Evolutionary conservation across 2,329 filamentous ascomycete genomes (phyloP).

Genomic region (Hypoxylon sp.): DNA sequence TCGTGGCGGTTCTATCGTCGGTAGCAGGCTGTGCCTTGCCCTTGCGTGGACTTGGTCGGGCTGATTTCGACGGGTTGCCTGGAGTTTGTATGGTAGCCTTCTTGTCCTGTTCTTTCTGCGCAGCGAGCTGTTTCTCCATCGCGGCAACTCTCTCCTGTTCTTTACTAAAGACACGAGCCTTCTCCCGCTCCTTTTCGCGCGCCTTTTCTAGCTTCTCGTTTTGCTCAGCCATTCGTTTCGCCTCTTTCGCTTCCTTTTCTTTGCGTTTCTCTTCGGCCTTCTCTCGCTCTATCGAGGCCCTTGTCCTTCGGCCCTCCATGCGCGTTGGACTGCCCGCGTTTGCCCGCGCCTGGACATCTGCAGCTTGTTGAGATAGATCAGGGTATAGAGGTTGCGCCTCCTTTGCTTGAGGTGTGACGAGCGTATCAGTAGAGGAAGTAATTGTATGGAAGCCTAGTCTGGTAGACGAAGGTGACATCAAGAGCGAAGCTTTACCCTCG

Average conservation of each 20-base stretch:
- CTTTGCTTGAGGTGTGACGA: conserved; percentile 47
- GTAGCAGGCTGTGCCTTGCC: conserved; percentile 47
- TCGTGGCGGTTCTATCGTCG: conserved; percentile 47
- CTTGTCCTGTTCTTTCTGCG: conserved; percentile 63
- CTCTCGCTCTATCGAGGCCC: conserved; percentile 68
- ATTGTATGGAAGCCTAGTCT: conserved; percentile 55
- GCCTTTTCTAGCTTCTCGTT: conserved; percentile 71
- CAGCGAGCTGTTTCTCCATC: conserved; percentile 62
- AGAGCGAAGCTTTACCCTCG: conserved; percentile 65
- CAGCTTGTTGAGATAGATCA: conserved; percentile 53
- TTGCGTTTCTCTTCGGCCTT: conserved; percentile 69
- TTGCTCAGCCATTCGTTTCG: conserved; percentile 67
- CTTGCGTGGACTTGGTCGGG: conserved; percentile 63
- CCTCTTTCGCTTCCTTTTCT: conserved; percentile 68
- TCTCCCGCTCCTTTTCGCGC: conserved; percentile 74
- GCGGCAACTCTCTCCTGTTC: conserved; percentile 63
- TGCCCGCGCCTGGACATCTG: conserved; percentile 43
- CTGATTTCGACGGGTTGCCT: conserved; percentile 55
- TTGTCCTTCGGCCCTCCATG: conserved; percentile 57
- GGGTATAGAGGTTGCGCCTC: conserved; percentile 54
- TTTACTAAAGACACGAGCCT: conserved; percentile 66
- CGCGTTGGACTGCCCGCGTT: conserved; percentile 55
- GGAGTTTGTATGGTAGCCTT: conserved; percentile 46
- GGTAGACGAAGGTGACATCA: conserved; percentile 63
- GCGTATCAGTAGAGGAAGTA: conserved; percentile 61